phyloP scores from a whole-genome alignment of 2,329 filamentous ascomycete genomes.

The Microdochium paspali region DNA sequence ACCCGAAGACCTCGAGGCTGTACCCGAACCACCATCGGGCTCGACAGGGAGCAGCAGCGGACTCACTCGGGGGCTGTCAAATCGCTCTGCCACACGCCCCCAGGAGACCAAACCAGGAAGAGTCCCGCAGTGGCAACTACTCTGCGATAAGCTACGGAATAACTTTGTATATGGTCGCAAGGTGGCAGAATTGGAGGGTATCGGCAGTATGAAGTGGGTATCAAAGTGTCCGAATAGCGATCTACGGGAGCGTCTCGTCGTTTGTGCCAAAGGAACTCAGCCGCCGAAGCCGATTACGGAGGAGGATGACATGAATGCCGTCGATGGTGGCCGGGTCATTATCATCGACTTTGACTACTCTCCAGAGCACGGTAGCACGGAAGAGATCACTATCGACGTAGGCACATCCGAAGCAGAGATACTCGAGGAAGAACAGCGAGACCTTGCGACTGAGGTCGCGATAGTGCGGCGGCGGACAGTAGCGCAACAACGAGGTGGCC shows the following conservation, averaged over 20 bases:
- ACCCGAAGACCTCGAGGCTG: slow-evolving; percentile 60
- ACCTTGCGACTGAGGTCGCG: slow-evolving; percentile 70
- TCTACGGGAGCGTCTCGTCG: slow-evolving; percentile 50
- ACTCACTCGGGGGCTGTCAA: slow-evolving; percentile 20
- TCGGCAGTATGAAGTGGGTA: slow-evolving; percentile 66
- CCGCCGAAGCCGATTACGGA: slow-evolving; percentile 48
- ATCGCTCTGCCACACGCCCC: slow-evolving; percentile 25
- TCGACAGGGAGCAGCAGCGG: slow-evolving; percentile 11
- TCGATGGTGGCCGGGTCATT: slow-evolving; percentile 68
- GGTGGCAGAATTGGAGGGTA: slow-evolving; percentile 54
- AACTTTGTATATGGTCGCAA: slow-evolving; percentile 60
- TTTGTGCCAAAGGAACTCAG: slow-evolving; percentile 62
- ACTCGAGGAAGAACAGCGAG: slow-evolving; percentile 63
- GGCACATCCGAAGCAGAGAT: slow-evolving; percentile 61
- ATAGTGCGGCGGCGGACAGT: slow-evolving; percentile 68
- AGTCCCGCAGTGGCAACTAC: slow-evolving; percentile 58
- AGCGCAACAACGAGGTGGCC: slow-evolving; percentile 45
- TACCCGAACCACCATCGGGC: slow-evolving; percentile 32
- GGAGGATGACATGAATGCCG: slow-evolving; percentile 63
- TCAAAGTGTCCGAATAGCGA: slow-evolving; percentile 38
- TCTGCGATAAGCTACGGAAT: slow-evolving; percentile 61
- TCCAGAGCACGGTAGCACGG: slow-evolving; percentile 40
- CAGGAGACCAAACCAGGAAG: slow-evolving; percentile 25
- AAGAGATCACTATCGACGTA: slow-evolving; percentile 61
- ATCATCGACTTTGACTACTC: slow-evolving; percentile 67